Evolutionary conservation across 2,329 filamentous ascomycete species (phyloP), one percentile per base, ranked within the genome.

Genomic region (Macroventuria anomochaeta): DNA sequence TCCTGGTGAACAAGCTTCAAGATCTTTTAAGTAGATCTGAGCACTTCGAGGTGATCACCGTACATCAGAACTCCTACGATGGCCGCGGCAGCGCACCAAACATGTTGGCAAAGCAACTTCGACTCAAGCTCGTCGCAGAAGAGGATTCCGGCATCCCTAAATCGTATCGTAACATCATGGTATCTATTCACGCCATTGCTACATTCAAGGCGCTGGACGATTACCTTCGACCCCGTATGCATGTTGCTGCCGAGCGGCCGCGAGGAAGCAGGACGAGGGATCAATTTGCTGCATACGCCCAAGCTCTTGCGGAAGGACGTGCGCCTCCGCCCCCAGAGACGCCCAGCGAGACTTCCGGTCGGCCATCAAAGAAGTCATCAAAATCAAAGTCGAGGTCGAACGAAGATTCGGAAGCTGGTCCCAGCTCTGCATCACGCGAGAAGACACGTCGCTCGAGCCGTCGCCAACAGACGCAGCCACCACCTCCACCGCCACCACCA

Each of bases 201-300:
- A 97, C 93, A 0, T 97, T 99, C 80, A 97, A 97, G 74, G 90
- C 93, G 0, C 79, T 99, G 20, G 95, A 97, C 70, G 95, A 99
- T 71, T 99, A 97, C 73, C 81, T 99, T 36, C 88, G 95, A 31
- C 95, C 95, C 7, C 85, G 93, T 56, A 96, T 99, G 54, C 91
- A 83, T 65, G 74, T 95, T 12, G 59, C 89, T 3, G 92, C 89
- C 3, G 92, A 96, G 59, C 85, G 90, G 17, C 85, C 89, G 11
- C 83, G 87, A 36, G 80, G 79, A 8, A 80, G 83, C 25, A 83
- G 88, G 58, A 77, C 76, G 59, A 79, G 77, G 71, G 88, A 79
- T 46, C 84, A 88, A 54, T 78, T 96, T 67, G 86, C 92, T 62
- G 85, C 90, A 57, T 89, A 93, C 75, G 88, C 91, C 13, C 88